Percentiles rank a stretch among this genome's conserved stretches.
These are phyloP conservation scores for Fomitopsis palustris DNA, from an alignment of 1,284 basidiomycete genomes.

Conservation along the genomic window DNA sequence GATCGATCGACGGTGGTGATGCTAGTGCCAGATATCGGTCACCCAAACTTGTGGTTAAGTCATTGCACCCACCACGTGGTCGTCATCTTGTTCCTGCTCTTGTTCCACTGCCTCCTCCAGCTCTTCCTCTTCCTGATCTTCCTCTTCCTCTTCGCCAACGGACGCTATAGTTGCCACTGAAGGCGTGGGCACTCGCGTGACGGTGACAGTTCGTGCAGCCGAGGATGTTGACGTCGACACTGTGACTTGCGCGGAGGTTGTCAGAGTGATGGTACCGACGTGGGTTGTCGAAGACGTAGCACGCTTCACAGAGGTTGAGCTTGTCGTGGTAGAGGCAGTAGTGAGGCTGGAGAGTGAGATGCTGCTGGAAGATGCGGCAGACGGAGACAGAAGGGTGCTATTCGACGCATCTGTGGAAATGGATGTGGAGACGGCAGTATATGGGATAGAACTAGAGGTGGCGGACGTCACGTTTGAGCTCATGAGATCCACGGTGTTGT, in stretches of 20 bases:
- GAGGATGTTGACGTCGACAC: background rate
- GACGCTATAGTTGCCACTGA: slow-evolving; percentile 6
- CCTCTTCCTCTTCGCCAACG: background rate
- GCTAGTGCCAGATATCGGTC: background rate
- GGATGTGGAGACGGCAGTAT: slow-evolving; percentile 7
- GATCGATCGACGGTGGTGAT: background rate
- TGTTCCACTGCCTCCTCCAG: background rate
- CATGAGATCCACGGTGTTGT: background rate
- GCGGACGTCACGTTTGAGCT: slow-evolving; percentile 5
- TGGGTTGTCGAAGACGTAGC: background rate
- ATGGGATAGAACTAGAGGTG: background rate
- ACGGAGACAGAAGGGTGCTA: background rate
- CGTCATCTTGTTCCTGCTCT: background rate
- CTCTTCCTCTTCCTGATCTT: background rate
- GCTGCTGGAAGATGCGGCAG: slow-evolving; percentile 4
- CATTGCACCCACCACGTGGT: background rate
- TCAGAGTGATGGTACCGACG: background rate
- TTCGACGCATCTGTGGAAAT: slow-evolving; percentile 6
- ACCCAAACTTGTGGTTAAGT: background rate
- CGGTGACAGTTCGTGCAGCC: slow-evolving; percentile 8
- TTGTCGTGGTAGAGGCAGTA: background rate
- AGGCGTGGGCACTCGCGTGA: slow-evolving; percentile 3
- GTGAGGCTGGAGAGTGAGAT: background rate
- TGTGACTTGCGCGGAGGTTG: background rate
- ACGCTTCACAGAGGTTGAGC: background rate